Evolutionary conservation across 768 basidiomycete genomes (phyloP).

Genomic region (Panus rudis): DNA sequence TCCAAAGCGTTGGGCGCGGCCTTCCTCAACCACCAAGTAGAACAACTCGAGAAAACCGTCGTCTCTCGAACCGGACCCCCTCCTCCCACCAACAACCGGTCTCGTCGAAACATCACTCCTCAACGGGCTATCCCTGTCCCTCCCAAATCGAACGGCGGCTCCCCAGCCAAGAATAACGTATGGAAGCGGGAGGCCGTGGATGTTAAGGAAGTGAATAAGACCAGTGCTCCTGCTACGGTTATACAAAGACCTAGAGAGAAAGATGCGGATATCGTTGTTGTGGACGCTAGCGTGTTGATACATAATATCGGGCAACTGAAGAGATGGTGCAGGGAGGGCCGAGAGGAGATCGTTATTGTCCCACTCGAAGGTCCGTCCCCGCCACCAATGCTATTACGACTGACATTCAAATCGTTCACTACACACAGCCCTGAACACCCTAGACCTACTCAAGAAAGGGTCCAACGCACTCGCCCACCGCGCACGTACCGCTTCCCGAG

Average conservation of each 20-base stretch:
- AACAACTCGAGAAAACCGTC: conserved; percentile 78
- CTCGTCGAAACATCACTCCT: background rate
- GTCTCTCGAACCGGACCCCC: conserved; percentile 32
- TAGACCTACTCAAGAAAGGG: conserved; percentile 91
- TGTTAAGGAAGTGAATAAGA: conserved; percentile 1
- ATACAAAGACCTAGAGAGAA: conserved; percentile 32
- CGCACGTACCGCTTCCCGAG: conserved; percentile 81
- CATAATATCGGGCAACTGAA: conserved; percentile 74
- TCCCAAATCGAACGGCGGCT: background rate
- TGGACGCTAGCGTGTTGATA: conserved; percentile 78
- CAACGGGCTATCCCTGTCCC: too few species aligned
- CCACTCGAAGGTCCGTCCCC: conserved; percentile 75
- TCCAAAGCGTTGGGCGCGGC: conserved; percentile 83
- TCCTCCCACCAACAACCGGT: conserved; percentile 2
- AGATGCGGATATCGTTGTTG: conserved; percentile 69
- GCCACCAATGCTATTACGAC: background rate
- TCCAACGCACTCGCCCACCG: conserved; percentile 69
- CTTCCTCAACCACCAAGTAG: conserved; percentile 81
- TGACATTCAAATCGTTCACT: conserved; percentile 5
- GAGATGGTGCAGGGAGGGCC: conserved; percentile 72
- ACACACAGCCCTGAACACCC: conserved; percentile 72
- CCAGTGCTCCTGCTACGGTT: too few species aligned
- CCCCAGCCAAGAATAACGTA: conserved; percentile 1
- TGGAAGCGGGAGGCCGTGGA: conserved; percentile 5
- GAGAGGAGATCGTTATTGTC: conserved; percentile 72